These are phyloP conservation scores for Trichoderma asperellum DNA, from an alignment of 2,329 filamentous ascomycete genomes.

Conservation along the genomic window DNA sequence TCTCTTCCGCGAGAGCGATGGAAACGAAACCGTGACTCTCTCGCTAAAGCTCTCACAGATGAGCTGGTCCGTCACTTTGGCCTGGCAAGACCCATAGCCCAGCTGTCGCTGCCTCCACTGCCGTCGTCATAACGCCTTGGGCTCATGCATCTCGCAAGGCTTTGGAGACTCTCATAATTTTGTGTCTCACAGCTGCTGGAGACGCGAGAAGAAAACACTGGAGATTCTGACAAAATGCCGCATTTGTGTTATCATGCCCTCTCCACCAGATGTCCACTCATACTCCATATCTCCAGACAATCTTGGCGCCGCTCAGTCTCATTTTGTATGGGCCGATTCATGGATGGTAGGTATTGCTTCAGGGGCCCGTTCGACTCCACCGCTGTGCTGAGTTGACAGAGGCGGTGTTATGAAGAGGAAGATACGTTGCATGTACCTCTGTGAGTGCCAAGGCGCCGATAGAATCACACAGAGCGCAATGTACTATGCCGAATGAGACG, in stretches of 20 bases:
- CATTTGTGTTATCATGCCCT: constrained; percentile 37
- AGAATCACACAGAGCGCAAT: background rate
- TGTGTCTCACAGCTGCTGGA: constrained; percentile 30
- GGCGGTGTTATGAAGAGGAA: constrained; percentile 33
- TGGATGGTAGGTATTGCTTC: constrained; percentile 16
- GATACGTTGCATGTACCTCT: constrained; percentile 3
- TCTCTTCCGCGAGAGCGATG: background rate
- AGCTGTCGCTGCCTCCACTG: constrained; percentile 19
- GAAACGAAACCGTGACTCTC: background rate
- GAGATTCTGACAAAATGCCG: constrained; percentile 40
- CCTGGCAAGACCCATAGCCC: background rate
- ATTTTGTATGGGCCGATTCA: constrained; percentile 14
- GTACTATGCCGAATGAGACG: background rate
- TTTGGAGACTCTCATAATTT: background rate
- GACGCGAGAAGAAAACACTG: constrained; percentile 38
- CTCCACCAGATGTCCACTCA: constrained; percentile 35
- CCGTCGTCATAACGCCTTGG: constrained; percentile 23
- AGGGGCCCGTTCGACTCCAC: constrained; percentile 30
- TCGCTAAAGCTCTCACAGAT: background rate
- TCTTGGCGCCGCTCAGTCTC: constrained; percentile 9
- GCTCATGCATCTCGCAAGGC: constrained; percentile 19
- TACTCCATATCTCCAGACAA: constrained; percentile 27
- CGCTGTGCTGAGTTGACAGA: constrained; percentile 32
- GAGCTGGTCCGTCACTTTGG: background rate
- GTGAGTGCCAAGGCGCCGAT: background rate